phyloP scores from a whole-genome alignment of 148 eudicot species.

The Diospyros kaki region DNA sequence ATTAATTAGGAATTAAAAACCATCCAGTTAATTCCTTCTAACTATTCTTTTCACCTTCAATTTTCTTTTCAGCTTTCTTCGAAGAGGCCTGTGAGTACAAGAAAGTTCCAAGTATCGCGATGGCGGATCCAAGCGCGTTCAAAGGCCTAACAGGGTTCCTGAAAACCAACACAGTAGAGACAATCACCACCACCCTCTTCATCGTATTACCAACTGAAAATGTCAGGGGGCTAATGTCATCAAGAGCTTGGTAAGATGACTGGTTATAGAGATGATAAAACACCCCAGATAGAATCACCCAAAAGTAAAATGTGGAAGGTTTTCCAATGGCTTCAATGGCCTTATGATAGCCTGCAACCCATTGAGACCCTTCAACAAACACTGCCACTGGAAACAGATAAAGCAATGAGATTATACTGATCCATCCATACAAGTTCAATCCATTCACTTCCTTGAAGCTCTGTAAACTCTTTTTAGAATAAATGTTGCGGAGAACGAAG shows the following conservation, averaged over 20 bases:
- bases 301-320: constrained; percentile 57
- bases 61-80: constrained; percentile 51
- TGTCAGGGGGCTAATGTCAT: constrained; percentile 83
- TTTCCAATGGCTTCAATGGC: constrained; percentile 59
- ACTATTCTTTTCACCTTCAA: constrained; percentile 50
- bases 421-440: constrained; percentile 82
- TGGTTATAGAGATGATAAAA: constrained; percentile 90
- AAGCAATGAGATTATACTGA: constrained; percentile 63
- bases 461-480: constrained; percentile 74
- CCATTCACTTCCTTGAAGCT: constrained; percentile 86
- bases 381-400: constrained; percentile 81
- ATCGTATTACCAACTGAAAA: constrained; percentile 90
- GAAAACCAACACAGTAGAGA: constrained; percentile 70
- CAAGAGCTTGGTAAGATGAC: constrained; percentile 79
- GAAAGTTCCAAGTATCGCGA: constrained; percentile 83
- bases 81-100: constrained; percentile 80
- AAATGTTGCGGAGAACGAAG: constrained; percentile 74
- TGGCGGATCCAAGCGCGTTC: constrained; percentile 82
- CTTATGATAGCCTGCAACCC: constrained; percentile 69
- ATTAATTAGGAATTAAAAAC: too few species aligned
- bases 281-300: constrained; percentile 81
- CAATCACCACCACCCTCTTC: constrained; percentile 91
- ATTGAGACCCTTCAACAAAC: constrained; percentile 80
- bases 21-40: constrained; percentile 6
- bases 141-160: constrained; percentile 81